Evolutionary conservation across 1,284 basidiomycete species (phyloP), one percentile per base, ranked within the genome.

Genomic region (Sporisorium exsertum): DNA sequence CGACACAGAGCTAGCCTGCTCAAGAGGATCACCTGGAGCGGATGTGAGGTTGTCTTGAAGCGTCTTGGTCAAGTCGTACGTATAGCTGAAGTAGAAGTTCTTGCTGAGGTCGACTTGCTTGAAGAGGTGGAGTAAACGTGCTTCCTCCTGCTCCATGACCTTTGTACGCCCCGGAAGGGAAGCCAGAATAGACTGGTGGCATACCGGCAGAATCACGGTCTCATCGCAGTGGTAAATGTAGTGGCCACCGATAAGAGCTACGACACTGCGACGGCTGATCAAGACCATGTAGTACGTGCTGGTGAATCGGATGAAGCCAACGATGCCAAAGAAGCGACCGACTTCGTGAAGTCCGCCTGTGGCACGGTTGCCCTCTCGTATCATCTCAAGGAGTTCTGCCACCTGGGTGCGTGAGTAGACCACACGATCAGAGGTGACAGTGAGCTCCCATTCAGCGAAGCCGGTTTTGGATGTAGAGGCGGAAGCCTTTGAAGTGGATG

Each of bases 21-120:
- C 82, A 2, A 57, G 77, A 55, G 46, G 69, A 47, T 72, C 60
- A 1, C 69, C 73, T 2, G 72, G 65, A 33, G 63, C 50, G 0
- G 70, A 79, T 2, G 94, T 93, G n/a, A 98, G 89, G 81, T 99
- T 98, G 76, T 92, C 90, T 87, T 99, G 97, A 0, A 99, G 88
- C 0, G 94, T 95, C 46, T 94, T 95, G 1, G 97, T 97, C 32
- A 99, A 87, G 85, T 99, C 97, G 87, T 99, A 99, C 0, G 96
- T 95, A 57, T 78, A 96, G 93, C 94, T 95, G 86, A 99, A 99
- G 87, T 99, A 99, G 86, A 99, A 99, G 87, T 99, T 98, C 88
- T 99, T 98, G 53, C 93, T 93, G 88, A 99, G 90, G 81, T 99
- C 97, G 4, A 99, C 95, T 85, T 96, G 94, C 84, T 94, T 95